phyloP scores from a whole-genome alignment of 352 stramenopile genomes.

The Aphanomyces astaci region DNA sequence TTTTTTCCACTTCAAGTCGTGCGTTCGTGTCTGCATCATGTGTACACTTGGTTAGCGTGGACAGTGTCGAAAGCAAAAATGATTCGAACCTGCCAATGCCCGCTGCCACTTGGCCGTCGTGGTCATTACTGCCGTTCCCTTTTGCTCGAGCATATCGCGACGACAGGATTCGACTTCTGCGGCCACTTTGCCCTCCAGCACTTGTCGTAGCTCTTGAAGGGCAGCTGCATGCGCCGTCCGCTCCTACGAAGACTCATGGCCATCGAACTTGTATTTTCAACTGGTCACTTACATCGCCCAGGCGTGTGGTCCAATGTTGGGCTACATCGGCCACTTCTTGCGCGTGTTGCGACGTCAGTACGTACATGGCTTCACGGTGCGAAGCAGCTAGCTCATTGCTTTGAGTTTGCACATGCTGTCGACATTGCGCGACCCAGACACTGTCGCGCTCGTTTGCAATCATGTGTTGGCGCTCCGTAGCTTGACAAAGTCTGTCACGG shows the following conservation, averaged over 20 bases:
- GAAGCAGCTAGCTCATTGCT: background rate
- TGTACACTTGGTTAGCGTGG: too few species aligned
- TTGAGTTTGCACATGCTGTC: background rate
- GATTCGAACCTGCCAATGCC: conserved; percentile 13
- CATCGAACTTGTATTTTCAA: background rate
- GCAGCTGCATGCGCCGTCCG: background rate
- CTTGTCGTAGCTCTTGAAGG: background rate
- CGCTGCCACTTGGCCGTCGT: conserved; percentile 22
- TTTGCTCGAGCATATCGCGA: conserved; percentile 20
- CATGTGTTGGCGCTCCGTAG: background rate
- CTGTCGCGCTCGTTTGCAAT: background rate
- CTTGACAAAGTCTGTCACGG: background rate
- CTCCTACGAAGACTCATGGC: background rate
- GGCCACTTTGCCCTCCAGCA: background rate
- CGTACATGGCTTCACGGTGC: background rate
- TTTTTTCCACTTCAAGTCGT: conserved; percentile 53
- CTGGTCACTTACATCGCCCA: background rate
- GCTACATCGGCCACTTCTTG: background rate
- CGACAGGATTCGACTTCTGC: conserved; percentile 13
- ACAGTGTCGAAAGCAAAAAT: too few species aligned
- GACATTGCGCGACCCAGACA: background rate
- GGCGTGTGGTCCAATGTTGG: background rate
- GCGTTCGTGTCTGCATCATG: conserved; percentile 58
- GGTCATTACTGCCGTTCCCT: conserved; percentile 14
- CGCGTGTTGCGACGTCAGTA: background rate